phyloP scores from a whole-genome alignment of 164 flowering plant species.

The Nymphaea colorata region DNA sequence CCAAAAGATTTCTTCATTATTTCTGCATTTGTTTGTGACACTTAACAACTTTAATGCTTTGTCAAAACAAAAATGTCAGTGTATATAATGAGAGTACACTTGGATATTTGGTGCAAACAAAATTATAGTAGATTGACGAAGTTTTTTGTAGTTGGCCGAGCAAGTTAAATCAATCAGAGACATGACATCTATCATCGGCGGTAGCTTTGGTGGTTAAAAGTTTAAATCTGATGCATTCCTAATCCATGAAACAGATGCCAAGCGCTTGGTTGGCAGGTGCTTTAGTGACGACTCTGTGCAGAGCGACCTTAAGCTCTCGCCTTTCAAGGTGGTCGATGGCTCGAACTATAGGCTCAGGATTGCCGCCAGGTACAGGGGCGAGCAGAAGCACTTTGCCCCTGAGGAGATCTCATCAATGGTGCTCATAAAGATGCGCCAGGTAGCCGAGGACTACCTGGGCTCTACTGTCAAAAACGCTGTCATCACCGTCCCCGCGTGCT shows the following conservation, averaged over 20 bases:
- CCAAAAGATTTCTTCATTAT: too few relatives aligned
- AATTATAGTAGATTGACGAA: too few relatives aligned
- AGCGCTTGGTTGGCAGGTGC: conserved; percentile 38
- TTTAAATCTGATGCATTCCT: too few relatives aligned
- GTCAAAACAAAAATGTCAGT: too few relatives aligned
- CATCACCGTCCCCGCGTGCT: conserved; percentile 9
- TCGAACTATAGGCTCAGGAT: conserved; percentile 33
- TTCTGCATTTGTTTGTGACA: too few relatives aligned
- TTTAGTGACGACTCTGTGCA: conserved; percentile 30
- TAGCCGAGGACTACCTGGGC: conserved; percentile 12
- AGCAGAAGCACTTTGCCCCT: conserved; percentile 25
- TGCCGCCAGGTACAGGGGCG: conserved; percentile 21
- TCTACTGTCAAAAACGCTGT: conserved; percentile 8
- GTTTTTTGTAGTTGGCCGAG: too few relatives aligned
- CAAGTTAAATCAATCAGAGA: too few relatives aligned
- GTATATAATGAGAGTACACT: too few relatives aligned
- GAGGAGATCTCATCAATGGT: conserved; percentile 31
- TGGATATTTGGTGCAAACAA: too few relatives aligned
- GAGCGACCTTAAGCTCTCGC: conserved; percentile 31
- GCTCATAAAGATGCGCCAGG: conserved; percentile 7
- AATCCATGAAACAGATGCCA: conserved; percentile 19
- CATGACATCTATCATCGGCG: too few relatives aligned
- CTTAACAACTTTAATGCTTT: too few relatives aligned
- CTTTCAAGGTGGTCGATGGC: conserved; percentile 30
- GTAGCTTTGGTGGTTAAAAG: too few relatives aligned